These are phyloP conservation scores for Pezicula neosporulosa DNA, from an alignment of 2,329 filamentous ascomycete genomes.

Conservation along the genomic window DNA sequence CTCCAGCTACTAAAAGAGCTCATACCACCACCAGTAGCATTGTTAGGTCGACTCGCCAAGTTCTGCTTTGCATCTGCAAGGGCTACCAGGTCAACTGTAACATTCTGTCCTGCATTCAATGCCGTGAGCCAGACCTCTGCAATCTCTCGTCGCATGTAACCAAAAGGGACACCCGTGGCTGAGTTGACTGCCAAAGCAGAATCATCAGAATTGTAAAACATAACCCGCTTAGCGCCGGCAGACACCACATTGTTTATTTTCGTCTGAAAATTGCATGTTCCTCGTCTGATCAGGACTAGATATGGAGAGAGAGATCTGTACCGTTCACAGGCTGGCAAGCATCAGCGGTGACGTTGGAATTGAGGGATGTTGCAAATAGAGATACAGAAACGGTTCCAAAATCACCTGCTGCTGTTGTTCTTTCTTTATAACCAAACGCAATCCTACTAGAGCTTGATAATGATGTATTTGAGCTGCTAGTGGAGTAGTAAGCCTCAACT, in stretches of 20 bases:
- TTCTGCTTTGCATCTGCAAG: neutral
- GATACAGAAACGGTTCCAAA: neutral
- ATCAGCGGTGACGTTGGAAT: neutral
- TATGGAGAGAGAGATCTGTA: neutral
- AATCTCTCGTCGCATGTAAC: neutral
- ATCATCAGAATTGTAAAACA: neutral
- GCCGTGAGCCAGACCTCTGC: neutral
- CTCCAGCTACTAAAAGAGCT: neutral
- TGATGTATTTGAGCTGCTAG: neutral
- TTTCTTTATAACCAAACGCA: neutral
- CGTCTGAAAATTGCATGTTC: slow-evolving; percentile 5
- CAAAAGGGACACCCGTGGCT: neutral
- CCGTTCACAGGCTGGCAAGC: neutral
- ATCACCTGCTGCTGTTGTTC: neutral
- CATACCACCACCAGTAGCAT: neutral
- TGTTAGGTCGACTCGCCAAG: neutral
- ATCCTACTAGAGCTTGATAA: neutral
- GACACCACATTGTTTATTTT: neutral
- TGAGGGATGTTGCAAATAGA: neutral
- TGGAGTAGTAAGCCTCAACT: too few relatives aligned
- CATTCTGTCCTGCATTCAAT: neutral
- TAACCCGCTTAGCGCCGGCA: neutral
- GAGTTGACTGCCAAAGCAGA: too few relatives aligned
- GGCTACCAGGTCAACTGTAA: neutral
- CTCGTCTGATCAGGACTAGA: slow-evolving; percentile 6